Evolutionary conservation across 805 yeast genomes (phyloP).

Genomic region (Candida nitratophila): DNA sequence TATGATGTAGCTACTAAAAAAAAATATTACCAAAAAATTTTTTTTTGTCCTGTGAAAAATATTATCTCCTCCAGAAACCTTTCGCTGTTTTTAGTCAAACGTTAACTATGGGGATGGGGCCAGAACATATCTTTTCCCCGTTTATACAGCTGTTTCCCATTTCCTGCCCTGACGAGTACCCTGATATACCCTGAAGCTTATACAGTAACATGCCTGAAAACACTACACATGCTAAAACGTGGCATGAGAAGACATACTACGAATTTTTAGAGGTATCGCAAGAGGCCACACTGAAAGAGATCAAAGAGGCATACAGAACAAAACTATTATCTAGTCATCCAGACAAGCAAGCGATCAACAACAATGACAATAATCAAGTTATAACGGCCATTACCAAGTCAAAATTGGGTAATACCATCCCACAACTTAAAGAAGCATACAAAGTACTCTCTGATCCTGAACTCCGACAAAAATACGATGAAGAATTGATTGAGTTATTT

Average conservation of each 20-base stretch:
- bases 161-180: too few species aligned
- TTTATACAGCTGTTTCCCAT: too few species aligned
- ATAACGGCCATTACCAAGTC: too few species aligned
- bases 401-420: conserved; percentile 21
- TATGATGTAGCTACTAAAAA: too few species aligned
- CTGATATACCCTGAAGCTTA: too few species aligned
- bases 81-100: not conserved
- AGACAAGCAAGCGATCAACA: conserved; percentile 41
- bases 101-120: too few species aligned
- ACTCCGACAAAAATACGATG: conserved; percentile 46
- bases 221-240: not conserved
- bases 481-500: conserved; percentile 26
- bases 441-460: conserved; percentile 36
- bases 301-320: conserved; percentile 58
- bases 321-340: conserved; percentile 68
- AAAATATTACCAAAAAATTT: too few species aligned
- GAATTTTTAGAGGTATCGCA: conserved; percentile 47
- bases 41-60: conserved; percentile 3
- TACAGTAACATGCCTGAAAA: not conserved
- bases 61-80: not conserved
- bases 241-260: conserved; percentile 29
- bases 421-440: conserved; percentile 60
- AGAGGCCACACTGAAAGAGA: conserved; percentile 29
- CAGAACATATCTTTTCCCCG: too few species aligned
- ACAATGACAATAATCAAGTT: too few species aligned